Evolutionary conservation across 1,139 yeast species (phyloP), one percentile per base, ranked within the genome.

Genomic region (Yamadazyma aaseri): DNA sequence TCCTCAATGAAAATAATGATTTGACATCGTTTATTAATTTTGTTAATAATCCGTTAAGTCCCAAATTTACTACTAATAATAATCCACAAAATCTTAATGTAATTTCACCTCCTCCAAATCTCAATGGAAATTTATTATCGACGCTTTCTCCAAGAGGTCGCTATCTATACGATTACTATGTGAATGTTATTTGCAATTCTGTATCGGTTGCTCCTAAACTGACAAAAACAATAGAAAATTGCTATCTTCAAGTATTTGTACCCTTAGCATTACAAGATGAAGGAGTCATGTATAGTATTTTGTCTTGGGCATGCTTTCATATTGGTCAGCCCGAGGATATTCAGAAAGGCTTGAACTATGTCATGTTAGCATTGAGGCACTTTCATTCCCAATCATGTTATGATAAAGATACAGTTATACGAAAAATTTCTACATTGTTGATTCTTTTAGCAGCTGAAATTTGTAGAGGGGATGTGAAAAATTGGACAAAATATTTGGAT

Each of bases 261-360:
- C 92, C 94, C 1, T 74, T 86, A 71, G 92, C 95, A 0, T 79
- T 80, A 36, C 63, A 67, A 35, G 85, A 83, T 47, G 65, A 67
- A 26, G 85, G 90, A 1, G 85, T 84, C 2, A 58, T 86, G 32
- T 79, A 79, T 53, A 79, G 84, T 2, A 67, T 86, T 6, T 58
- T 86, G 32, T 87, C 92, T 0, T 85, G 94, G 92, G 76, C 92
- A 2, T 86, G 86, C 0, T 77, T 78, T 53, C 81, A 79, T 52
- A 53, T 75, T 37, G 82, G 79, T 2, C 66, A 71, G 3, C 59
- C 60, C 20, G 33, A 37, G 1, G 65, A 73, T 63, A 51, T 54
- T 12, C 56, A 50, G 7, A 73, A 70, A 38, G 81, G 79, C 6
- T 48, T 57, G 3, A 65, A 61, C 38, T 76, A 71, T 48, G 65